Conservation (phyloP, 176 grass and related monocot genomes). For the Triticum urartu region DNA sequence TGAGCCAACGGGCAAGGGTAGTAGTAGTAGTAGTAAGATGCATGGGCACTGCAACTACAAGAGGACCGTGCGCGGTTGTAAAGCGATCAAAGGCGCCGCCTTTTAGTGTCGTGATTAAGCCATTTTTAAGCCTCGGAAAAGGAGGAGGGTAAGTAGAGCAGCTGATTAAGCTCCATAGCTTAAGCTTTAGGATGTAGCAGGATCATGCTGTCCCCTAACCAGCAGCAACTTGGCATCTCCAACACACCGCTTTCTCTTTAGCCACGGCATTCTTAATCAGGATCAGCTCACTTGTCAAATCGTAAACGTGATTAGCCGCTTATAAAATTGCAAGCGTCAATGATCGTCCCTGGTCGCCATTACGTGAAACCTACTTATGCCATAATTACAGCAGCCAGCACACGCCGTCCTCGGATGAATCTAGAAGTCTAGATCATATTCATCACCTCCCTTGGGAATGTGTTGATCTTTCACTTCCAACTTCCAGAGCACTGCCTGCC, state of each 20-base stretch:
- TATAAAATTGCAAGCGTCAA: constrained; percentile 2
- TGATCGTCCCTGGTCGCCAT: constrained; percentile 21
- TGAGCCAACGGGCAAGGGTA: background rate
- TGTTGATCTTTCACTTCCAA: background rate
- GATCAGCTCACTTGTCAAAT: background rate
- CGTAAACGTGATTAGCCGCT: constrained; percentile 24
- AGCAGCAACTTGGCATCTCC: constrained; percentile 45
- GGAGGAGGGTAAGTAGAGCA: background rate
- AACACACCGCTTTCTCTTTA: constrained; percentile 8
- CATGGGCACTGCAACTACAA: background rate
- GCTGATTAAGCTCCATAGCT: constrained; percentile 7
- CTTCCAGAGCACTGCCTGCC: background rate
- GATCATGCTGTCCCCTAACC: constrained; percentile 55
- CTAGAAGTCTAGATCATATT: background rate
- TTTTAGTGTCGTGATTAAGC: constrained; percentile 25
- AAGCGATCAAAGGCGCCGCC: constrained; percentile 48
- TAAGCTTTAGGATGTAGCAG: constrained; percentile 46
- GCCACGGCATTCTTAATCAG: background rate
- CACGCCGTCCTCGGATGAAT: constrained; percentile 9
- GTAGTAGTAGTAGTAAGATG: background rate
- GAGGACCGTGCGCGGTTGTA: constrained; percentile 46
- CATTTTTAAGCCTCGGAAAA: constrained; percentile 36
- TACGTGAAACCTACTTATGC: background rate
- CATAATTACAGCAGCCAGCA: constrained; percentile 35
- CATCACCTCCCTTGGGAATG: background rate